Conservation (phyloP, 163 green algal species). For the Scenedesmus sp. region DNA sequence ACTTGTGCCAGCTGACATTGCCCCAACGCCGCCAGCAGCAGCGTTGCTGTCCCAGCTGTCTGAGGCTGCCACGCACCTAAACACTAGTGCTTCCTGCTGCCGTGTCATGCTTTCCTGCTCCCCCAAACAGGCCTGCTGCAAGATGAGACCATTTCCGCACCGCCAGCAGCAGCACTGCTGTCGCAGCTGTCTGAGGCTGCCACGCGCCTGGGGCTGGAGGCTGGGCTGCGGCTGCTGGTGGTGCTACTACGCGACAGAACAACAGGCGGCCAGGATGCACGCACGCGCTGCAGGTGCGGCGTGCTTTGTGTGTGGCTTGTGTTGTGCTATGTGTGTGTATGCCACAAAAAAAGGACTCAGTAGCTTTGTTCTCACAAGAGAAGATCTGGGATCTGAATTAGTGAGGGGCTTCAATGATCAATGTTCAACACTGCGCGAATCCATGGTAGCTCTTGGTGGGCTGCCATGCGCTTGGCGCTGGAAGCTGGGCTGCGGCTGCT, state of each 20-base stretch:
- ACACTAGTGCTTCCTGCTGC: neutral
- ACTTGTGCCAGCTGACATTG: no score
- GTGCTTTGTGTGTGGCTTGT: neutral
- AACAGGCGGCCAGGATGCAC: neutral
- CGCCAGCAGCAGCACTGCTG: neutral
- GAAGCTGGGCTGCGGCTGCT: slow-evolving; percentile 44
- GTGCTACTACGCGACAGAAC: slow-evolving; percentile 43
- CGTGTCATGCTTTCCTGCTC: neutral
- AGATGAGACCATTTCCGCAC: neutral
- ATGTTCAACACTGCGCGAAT: no score
- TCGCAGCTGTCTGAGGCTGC: neutral
- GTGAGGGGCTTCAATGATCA: no score
- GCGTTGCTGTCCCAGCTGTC: neutral
- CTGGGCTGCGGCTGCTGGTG: slow-evolving; percentile 41
- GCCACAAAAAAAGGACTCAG: no score
- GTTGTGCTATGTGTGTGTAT: neutral
- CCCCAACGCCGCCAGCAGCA: neutral
- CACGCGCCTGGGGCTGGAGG: slow-evolving; percentile 30
- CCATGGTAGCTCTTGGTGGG: no score
- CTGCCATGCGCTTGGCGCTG: neutral
- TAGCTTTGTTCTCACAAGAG: no score
- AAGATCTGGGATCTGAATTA: no score
- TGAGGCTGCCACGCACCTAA: neutral
- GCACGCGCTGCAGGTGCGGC: neutral
- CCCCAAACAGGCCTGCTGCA: neutral